phyloP scores from a whole-genome alignment of 495 filamentous ascomycete species.

The Penicillium psychrofluorescens region DNA sequence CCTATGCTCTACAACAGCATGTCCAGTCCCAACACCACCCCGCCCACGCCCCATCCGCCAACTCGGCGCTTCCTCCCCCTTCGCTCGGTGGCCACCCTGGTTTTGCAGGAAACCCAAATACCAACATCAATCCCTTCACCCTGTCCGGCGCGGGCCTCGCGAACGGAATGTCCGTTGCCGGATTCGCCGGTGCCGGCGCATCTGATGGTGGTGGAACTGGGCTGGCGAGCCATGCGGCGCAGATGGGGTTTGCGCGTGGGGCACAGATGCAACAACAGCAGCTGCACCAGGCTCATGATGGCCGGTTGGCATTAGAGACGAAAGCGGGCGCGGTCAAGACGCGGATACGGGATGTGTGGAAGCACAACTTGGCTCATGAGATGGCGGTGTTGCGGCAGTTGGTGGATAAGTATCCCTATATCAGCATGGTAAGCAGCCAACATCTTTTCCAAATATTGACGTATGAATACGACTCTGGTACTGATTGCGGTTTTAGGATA shows the following conservation, averaged over 20 bases:
- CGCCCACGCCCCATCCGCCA: slow-evolving; percentile 44
- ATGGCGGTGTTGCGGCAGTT: slow-evolving; percentile 71
- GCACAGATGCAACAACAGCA: slow-evolving; percentile 63
- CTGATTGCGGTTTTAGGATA: slow-evolving; percentile 55
- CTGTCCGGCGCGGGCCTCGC: slow-evolving; percentile 43
- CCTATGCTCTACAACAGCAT: slow-evolving; percentile 43
- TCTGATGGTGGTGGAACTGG: slow-evolving; percentile 66
- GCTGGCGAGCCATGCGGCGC: slow-evolving; percentile 80
- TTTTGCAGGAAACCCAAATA: slow-evolving; percentile 56
- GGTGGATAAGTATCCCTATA: slow-evolving; percentile 85
- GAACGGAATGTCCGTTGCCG: slow-evolving; percentile 48
- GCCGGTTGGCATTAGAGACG: slow-evolving; percentile 32
- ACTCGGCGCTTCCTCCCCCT: slow-evolving; percentile 52
- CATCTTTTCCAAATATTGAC: neutral
- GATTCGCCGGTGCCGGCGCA: slow-evolving; percentile 48
- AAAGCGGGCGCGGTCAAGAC: slow-evolving; percentile 48
- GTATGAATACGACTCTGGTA: neutral
- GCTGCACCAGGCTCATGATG: slow-evolving; percentile 48
- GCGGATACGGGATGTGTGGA: slow-evolving; percentile 93
- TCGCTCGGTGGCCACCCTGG: slow-evolving; percentile 51
- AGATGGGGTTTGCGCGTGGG: slow-evolving; percentile 77
- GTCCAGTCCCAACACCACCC: slow-evolving; percentile 43
- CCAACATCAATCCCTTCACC: slow-evolving; percentile 62
- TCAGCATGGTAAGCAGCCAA: slow-evolving; percentile 76
- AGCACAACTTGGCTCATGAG: slow-evolving; percentile 82